A percentile compares a stretch with the other conserved stretches of the same genome.
Evolutionary conservation across 1,284 basidiomycete species (phyloP).

Genomic region (Trichosporon faecale): DNA sequence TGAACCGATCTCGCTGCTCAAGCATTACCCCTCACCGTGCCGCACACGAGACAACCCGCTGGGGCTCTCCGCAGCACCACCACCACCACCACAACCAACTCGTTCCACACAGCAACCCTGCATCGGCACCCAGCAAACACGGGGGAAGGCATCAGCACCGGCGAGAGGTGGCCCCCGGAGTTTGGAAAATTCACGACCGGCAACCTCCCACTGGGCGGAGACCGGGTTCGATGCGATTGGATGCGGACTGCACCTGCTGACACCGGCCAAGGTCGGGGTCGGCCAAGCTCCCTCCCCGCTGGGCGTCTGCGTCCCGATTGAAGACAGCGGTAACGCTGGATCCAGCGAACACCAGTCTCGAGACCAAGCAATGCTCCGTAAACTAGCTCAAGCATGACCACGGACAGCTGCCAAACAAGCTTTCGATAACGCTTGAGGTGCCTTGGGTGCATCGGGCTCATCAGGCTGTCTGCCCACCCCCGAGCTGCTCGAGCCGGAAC

Average conservation of each 20-base stretch:
- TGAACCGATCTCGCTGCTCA: not conserved
- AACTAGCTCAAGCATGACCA: not conserved
- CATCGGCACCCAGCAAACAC: not conserved
- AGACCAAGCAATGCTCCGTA: not conserved
- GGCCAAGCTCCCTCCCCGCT: not conserved
- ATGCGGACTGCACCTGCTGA: not conserved
- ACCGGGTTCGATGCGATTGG: constrained; percentile 1
- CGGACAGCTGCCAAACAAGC: not conserved
- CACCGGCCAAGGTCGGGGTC: not conserved
- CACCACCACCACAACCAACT: not conserved
- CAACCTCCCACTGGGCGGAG: not conserved
- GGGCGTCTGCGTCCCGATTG: not conserved
- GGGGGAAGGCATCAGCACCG: not conserved
- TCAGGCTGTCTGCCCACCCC: constrained; percentile 4
- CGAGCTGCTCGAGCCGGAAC: not conserved
- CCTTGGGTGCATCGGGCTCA: not conserved
- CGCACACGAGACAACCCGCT: not conserved
- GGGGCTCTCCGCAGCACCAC: not conserved
- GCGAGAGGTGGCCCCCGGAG: not conserved
- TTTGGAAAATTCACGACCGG: constrained; percentile 1
- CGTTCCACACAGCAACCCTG: not conserved
- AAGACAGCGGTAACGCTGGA: not conserved
- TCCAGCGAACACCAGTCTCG: not conserved
- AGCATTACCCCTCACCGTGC: not conserved
- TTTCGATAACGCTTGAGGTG: constrained; percentile 2